Percentiles rank a stretch among this genome's conserved stretches.
phyloP scores from a whole-genome alignment of 2,329 filamentous ascomycete genomes.

The Cladorrhinum sp. region DNA sequence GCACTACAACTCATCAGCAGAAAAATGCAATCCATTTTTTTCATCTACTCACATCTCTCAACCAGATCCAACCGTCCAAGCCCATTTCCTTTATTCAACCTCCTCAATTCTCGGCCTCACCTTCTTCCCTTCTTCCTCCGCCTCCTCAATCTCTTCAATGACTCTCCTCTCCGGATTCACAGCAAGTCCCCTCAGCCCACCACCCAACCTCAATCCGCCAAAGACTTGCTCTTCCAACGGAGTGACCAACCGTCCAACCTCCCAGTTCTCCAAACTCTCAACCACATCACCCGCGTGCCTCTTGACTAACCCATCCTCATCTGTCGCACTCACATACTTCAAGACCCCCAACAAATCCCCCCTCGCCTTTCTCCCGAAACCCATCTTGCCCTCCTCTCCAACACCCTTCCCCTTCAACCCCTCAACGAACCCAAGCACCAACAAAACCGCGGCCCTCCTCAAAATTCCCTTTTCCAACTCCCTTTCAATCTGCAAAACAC shows the following conservation, averaged over 20 bases:
- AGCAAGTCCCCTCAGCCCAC: conserved; percentile 42
- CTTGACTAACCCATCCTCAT: conserved; percentile 65
- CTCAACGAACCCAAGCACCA: conserved; percentile 59
- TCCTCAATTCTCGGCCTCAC: conserved; percentile 54
- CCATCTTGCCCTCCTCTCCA: conserved; percentile 47
- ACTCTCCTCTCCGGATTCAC: conserved; percentile 33
- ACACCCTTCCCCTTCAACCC: conserved; percentile 50
- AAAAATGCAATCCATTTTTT: conserved; percentile 1
- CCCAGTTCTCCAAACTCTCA: conserved; percentile 63
- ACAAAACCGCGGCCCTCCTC: conserved; percentile 62
- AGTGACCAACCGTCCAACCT: conserved; percentile 36
- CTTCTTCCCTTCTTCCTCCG: neutral
- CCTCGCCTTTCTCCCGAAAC: conserved; percentile 53
- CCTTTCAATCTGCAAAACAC: conserved; percentile 61
- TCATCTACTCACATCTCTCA: neutral
- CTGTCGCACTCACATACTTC: conserved; percentile 60
- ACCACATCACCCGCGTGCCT: conserved; percentile 65
- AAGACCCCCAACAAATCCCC: conserved; percentile 61
- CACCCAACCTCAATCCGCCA: conserved; percentile 9
- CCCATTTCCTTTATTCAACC: conserved; percentile 54
- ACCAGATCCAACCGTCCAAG: conserved; percentile 22
- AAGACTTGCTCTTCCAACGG: conserved; percentile 26
- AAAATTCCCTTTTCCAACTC: conserved; percentile 61
- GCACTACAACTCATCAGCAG: neutral
- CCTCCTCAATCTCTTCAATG: neutral